Conservation (phyloP, 2,329 filamentous ascomycete species). For the Paraphoma chrysanthemicola region DNA sequence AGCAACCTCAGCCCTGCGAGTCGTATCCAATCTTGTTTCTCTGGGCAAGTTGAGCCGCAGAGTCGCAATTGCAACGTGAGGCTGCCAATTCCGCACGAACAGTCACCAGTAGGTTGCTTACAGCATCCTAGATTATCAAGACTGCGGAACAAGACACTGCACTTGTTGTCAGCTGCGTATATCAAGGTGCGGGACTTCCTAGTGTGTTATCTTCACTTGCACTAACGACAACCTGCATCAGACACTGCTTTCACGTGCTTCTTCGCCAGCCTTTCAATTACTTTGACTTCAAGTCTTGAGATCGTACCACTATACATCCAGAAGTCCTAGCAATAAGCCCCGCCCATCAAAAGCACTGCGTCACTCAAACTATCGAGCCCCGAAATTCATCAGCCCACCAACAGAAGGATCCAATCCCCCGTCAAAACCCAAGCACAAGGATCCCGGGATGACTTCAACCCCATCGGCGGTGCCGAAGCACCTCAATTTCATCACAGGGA, state of each 20-base stretch:
- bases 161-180: background rate
- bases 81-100: slow-evolving; percentile 14
- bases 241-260: background rate
- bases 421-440: background rate
- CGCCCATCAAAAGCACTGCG: no score
- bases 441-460: slow-evolving; percentile 18
- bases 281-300: no score
- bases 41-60: background rate
- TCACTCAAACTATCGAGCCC: no score
- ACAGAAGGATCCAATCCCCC: background rate
- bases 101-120: slow-evolving; percentile 17
- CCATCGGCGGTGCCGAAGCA: slow-evolving; percentile 47
- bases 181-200: background rate
- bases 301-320: no score
- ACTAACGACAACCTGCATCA: background rate
- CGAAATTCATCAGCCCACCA: background rate
- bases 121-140: slow-evolving; percentile 14
- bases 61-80: background rate
- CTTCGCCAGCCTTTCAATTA: background rate
- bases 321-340: no score
- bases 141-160: slow-evolving; percentile 8
- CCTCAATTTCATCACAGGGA: slow-evolving; percentile 96
- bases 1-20: slow-evolving; percentile 5
- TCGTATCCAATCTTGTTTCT: background rate
- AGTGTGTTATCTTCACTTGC: background rate